These are phyloP conservation scores for Blastobotrys buckinghamii DNA, from an alignment of 1,139 yeast genomes.

Conservation along the genomic window DNA sequence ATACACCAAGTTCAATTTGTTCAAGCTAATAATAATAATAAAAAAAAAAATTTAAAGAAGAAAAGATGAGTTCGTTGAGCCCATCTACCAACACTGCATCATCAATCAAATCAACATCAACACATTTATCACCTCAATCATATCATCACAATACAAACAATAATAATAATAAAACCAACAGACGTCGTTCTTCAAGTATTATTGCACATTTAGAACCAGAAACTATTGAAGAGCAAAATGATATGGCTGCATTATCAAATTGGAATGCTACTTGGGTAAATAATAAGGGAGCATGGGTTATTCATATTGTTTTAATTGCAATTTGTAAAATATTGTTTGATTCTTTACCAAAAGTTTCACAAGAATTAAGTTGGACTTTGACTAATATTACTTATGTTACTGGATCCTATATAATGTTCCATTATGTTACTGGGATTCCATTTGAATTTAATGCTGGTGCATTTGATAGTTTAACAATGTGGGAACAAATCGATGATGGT, in stretches of 20 bases:
- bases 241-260: constrained; percentile 83
- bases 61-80: background rate
- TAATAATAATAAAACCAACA: constrained; percentile 13
- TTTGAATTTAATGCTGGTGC: constrained; percentile 97
- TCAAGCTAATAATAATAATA: too few relatives aligned
- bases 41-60: too few relatives aligned
- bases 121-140: constrained; percentile 3
- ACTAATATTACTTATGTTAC: constrained; percentile 85
- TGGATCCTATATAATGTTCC: constrained; percentile 95
- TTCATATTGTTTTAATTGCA: constrained; percentile 77
- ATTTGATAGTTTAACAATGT: constrained; percentile 91
- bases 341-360: constrained; percentile 66
- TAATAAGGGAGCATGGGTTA: constrained; percentile 83
- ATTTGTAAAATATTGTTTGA: constrained; percentile 72
- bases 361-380: constrained; percentile 89
- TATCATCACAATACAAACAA: background rate
- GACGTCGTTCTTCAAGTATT: constrained; percentile 57
- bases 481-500: constrained; percentile 98
- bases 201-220: constrained; percentile 88
- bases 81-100: background rate
- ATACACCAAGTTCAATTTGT: too few relatives aligned
- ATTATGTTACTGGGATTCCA: constrained; percentile 93
- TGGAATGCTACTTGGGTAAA: constrained; percentile 96
- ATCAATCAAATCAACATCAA: too few relatives aligned
- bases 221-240: constrained; percentile 84